phyloP scores from a whole-genome alignment of 306 rosid species.

The Morella rubra region DNA sequence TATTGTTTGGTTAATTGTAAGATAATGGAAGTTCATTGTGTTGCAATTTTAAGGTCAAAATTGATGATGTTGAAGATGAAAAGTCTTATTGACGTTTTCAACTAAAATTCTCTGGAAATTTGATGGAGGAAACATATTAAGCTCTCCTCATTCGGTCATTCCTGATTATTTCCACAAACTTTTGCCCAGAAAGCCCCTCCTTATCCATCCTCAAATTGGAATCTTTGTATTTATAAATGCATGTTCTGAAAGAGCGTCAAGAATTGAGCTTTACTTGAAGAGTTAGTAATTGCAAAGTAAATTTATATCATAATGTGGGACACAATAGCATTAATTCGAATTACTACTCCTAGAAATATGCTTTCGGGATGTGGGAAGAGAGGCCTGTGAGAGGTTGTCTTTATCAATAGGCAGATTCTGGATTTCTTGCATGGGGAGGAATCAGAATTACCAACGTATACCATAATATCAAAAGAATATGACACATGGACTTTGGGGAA shows the following conservation, averaged over 20 bases:
- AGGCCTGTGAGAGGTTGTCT: background rate
- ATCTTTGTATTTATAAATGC: background rate
- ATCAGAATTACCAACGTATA: background rate
- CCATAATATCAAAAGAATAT: background rate
- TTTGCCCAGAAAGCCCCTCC: background rate
- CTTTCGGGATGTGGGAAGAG: background rate
- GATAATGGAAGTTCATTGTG: conserved; percentile 4
- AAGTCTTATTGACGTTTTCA: background rate
- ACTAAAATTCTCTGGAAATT: background rate
- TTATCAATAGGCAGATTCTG: background rate
- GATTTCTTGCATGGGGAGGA: background rate
- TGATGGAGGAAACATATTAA: background rate
- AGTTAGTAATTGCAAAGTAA: background rate
- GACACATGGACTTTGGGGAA: background rate
- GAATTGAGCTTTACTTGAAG: background rate
- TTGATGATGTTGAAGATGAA: background rate
- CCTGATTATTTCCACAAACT: background rate
- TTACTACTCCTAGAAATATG: background rate
- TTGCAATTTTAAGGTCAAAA: background rate
- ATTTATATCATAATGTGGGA: background rate
- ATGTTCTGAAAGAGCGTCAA: background rate
- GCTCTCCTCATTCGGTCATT: background rate
- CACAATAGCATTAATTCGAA: background rate
- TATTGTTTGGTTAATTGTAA: background rate
- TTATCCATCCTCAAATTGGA: background rate